Evolutionary conservation across 768 basidiomycete species (phyloP).

Genomic region (Russula sp.): DNA sequence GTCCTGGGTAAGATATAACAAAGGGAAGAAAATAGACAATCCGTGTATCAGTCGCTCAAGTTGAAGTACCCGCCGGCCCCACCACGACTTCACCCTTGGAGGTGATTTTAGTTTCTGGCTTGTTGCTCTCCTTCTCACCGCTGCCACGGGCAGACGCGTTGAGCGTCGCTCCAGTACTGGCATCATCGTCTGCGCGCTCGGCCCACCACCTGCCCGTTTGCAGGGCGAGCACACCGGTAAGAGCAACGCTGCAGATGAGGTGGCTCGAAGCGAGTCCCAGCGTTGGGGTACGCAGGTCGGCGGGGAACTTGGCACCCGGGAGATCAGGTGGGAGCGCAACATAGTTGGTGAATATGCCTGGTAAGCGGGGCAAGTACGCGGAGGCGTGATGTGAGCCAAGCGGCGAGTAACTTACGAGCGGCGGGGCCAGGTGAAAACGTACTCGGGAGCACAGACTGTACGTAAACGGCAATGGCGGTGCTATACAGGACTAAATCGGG

Average conservation of each 20-base stretch:
- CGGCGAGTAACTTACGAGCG: not conserved
- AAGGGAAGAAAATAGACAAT: not conserved
- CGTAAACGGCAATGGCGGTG: conserved; percentile 63
- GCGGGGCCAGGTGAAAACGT: conserved; percentile 25
- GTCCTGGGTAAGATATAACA: conserved; percentile 1
- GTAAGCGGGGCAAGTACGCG: not conserved
- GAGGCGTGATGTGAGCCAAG: conserved; percentile 6
- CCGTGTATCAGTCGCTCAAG: not conserved
- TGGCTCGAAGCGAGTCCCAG: conserved; percentile 78
- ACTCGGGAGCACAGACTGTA: conserved; percentile 77
- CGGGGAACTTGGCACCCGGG: conserved; percentile 54
- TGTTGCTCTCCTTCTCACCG: not conserved
- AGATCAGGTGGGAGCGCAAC: conserved; percentile 22
- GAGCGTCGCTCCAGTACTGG: conserved; percentile 31
- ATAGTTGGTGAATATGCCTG: conserved; percentile 58
- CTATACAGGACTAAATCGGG: conserved; percentile 59
- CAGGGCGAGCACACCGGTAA: conserved; percentile 78
- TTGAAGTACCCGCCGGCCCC: not conserved
- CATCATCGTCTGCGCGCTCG: conserved; percentile 60
- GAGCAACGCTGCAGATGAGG: conserved; percentile 79
- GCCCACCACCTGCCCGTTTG: conserved; percentile 85
- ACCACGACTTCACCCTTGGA: not conserved
- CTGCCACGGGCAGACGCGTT: not conserved
- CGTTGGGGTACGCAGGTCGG: conserved; percentile 50
- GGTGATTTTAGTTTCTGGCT: not conserved